Conservation (phyloP, 2,329 filamentous ascomycete species). For the Nemania sp. region DNA sequence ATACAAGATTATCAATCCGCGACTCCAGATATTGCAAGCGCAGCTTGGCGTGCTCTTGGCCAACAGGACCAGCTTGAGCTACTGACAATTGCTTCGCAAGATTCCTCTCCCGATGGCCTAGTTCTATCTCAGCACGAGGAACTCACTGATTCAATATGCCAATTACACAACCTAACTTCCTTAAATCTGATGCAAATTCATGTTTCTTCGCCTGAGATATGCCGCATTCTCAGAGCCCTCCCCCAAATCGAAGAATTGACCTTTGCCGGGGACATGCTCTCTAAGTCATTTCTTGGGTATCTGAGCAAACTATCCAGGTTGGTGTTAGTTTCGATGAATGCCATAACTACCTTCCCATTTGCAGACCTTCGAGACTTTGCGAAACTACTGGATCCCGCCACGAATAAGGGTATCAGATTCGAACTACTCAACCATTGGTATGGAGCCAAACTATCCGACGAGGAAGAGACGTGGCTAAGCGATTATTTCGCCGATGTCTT, state of each 20-base stretch:
- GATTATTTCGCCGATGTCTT: constrained; percentile 32
- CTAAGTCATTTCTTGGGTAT: constrained; percentile 47
- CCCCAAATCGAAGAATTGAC: constrained; percentile 57
- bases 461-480: constrained; percentile 34
- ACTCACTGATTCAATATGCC: constrained; percentile 49
- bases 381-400: constrained; percentile 37
- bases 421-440: constrained; percentile 41
- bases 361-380: constrained; percentile 52
- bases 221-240: constrained; percentile 49
- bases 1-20: constrained; percentile 27
- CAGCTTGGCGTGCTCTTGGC: constrained; percentile 33
- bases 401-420: constrained; percentile 39
- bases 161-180: constrained; percentile 54
- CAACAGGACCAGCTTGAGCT: constrained; percentile 30
- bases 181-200: constrained; percentile 57
- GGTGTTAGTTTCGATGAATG: constrained; percentile 56
- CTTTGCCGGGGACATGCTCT: constrained; percentile 58
- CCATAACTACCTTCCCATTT: constrained; percentile 57
- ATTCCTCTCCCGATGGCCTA: constrained; percentile 52
- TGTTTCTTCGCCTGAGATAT: constrained; percentile 54
- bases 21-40: constrained; percentile 17
- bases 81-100: constrained; percentile 34
- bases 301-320: constrained; percentile 48
- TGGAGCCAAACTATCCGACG: constrained; percentile 33
- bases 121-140: constrained; percentile 41